Conservation (phyloP, 2,329 filamentous ascomycete genomes). For the Blumeria hordei region DNA sequence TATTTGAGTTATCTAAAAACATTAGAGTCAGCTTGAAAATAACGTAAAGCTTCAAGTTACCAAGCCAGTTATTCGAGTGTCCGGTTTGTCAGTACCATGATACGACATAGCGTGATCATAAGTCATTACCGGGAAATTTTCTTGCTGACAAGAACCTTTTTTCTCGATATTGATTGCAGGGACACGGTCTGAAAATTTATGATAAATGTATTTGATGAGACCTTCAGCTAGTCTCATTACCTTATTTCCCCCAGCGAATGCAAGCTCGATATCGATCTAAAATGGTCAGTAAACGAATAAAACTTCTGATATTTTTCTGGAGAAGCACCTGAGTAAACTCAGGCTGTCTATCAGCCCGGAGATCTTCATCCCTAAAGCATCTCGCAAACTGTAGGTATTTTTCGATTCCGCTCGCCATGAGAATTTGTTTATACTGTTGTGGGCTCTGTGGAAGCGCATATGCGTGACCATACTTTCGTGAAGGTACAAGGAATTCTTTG, state of each 20-base stretch:
- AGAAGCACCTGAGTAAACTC: constrained; percentile 66
- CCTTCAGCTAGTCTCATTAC: constrained; percentile 30
- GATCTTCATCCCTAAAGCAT: constrained; percentile 88
- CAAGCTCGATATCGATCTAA: constrained; percentile 80
- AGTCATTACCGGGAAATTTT: constrained; percentile 20
- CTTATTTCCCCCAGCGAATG: constrained; percentile 48
- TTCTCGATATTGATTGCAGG: background rate
- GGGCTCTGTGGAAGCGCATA: constrained; percentile 92
- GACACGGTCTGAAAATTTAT: constrained; percentile 3
- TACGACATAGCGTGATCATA: constrained; percentile 57
- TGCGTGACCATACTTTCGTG: constrained; percentile 46
- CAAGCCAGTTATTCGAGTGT: constrained; percentile 48
- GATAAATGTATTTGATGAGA: constrained; percentile 10
- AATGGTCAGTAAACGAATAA: constrained; percentile 2
- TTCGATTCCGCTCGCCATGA: constrained; percentile 72
- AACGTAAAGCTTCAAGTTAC: constrained; percentile 18
- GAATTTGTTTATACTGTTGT: constrained; percentile 93
- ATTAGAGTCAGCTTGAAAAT: constrained; percentile 8
- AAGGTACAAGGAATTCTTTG: constrained; percentile 82
- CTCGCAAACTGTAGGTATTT: constrained; percentile 82
- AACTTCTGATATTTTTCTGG: constrained; percentile 1
- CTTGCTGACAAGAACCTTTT: background rate
- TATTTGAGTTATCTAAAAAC: constrained; percentile 35
- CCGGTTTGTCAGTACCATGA: constrained; percentile 84
- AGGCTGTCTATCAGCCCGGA: constrained; percentile 76